Conservation (phyloP, 2,329 filamentous ascomycete species). For the Neofusicoccum kwambonambiense region DNA sequence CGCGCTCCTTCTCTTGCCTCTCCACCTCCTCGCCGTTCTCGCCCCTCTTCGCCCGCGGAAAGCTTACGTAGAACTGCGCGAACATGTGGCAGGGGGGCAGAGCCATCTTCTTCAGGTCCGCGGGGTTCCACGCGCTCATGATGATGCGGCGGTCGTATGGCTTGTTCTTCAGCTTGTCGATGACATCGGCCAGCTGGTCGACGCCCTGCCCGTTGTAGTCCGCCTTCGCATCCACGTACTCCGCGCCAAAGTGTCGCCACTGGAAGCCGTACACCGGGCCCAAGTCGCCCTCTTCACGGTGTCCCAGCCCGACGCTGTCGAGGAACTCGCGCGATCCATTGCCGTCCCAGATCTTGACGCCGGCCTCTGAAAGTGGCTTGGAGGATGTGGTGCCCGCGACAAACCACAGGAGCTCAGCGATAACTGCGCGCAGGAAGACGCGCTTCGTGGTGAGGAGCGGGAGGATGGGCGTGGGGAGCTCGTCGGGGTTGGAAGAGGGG, state of each 20-base stretch:
- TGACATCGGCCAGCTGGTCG: slow-evolving; percentile 88
- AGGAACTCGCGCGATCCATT: slow-evolving; percentile 91
- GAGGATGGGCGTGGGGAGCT: slow-evolving; percentile 61
- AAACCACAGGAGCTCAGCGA: slow-evolving; percentile 96
- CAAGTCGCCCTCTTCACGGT: slow-evolving; percentile 84
- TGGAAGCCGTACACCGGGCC: slow-evolving; percentile 98
- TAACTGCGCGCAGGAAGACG: slow-evolving; percentile 85
- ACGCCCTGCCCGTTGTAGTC: slow-evolving; percentile 89
- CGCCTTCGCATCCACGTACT: slow-evolving; percentile 73
- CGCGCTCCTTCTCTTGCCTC: slow-evolving; percentile 45
- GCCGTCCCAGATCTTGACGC: slow-evolving; percentile 97
- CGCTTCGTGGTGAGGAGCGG: slow-evolving; percentile 97
- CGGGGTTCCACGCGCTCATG: slow-evolving; percentile 90
- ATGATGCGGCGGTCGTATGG: slow-evolving; percentile 91
- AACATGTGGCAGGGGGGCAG: slow-evolving; percentile 97
- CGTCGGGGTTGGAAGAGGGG: slow-evolving; percentile 41
- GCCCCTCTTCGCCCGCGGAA: slow-evolving; percentile 45
- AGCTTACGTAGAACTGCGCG: slow-evolving; percentile 91
- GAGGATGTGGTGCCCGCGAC: slow-evolving; percentile 81
- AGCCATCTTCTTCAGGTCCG: slow-evolving; percentile 82
- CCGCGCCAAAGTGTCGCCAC: slow-evolving; percentile 96
- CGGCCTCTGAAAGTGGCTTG: slow-evolving; percentile 69
- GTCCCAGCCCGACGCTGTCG: slow-evolving; percentile 75
- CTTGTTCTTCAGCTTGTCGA: slow-evolving; percentile 76
- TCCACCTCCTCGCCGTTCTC: slow-evolving; percentile 29